Evolutionary conservation across 306 rosid species (phyloP).

Genomic region (Medicago arabica): DNA sequence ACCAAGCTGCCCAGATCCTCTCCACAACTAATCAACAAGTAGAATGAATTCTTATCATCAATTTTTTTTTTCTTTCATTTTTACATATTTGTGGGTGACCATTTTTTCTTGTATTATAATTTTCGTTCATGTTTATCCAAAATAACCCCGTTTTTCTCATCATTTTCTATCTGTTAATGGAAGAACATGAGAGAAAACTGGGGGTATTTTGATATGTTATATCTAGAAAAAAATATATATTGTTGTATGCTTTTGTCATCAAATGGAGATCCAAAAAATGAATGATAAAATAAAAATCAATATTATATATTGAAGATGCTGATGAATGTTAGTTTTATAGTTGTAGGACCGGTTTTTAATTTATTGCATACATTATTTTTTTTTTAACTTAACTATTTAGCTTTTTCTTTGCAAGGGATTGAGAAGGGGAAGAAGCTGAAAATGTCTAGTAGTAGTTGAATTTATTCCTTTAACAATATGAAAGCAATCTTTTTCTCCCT

Average conservation of each 20-base stretch:
- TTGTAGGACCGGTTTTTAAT: slow-evolving; percentile 5
- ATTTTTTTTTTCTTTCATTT: slow-evolving; percentile 20
- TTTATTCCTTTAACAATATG: slow-evolving; percentile 42
- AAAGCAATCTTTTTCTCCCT: slow-evolving; percentile 13
- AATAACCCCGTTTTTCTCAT: slow-evolving; percentile 87
- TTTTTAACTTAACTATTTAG: slow-evolving; percentile 1
- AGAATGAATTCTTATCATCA: slow-evolving; percentile 28
- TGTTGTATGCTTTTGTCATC: slow-evolving; percentile 5
- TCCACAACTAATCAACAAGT: slow-evolving; percentile 88
- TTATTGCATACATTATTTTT: neutral
- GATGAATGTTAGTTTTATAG: slow-evolving; percentile 19
- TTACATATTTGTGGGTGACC: neutral
- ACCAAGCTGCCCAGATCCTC: slow-evolving; percentile 99
- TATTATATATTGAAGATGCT: slow-evolving; percentile 46
- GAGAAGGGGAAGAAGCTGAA: slow-evolving; percentile 40
- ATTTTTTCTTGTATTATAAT: neutral
- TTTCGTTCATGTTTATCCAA: slow-evolving; percentile 55
- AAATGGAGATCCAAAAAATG: slow-evolving; percentile 43
- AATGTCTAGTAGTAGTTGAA: slow-evolving; percentile 37
- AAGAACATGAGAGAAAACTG: slow-evolving; percentile 72
- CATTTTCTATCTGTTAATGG: slow-evolving; percentile 11
- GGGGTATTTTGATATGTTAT: slow-evolving; percentile 77
- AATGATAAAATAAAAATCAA: slow-evolving; percentile 3
- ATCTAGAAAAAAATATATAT: neutral
- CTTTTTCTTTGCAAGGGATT: slow-evolving; percentile 25